Base-by-base conservation (phyloP, 805 yeast genomes). In the Kodamaea laetipori region DNA sequence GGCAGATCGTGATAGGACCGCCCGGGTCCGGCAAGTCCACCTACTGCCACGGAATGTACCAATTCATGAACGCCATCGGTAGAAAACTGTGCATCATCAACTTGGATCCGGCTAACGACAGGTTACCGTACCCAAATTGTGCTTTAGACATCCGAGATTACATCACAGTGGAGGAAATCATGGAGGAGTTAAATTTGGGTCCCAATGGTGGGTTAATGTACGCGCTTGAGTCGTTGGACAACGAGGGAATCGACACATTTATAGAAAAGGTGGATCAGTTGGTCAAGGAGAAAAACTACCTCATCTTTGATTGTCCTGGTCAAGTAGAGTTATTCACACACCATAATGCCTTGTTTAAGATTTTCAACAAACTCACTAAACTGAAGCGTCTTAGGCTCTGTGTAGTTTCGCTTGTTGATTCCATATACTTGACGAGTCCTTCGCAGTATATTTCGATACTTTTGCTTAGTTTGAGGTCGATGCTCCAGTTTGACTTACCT, bases 11-110 rank as follows among this genome's bases (percentile, higher is more conserved):
- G 7, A 89, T 94, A 28, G 99, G 99, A 0, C 98, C 99, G 0
- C 99, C 99, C 0, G 99, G 99, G 1, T 78, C 96, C 0, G 99
- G 99, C 1, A 94, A 94, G 58, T 87, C 97, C 0, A 95, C 99
- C 0, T 94, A 88, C 61, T 90, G 97, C 62, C 73, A 82, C 61
- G 99, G 99, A 33, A 81, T 92, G 81, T 78, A 78, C 50, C 98
- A 94, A 69, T 94, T 94, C 63, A 75, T 92, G 55, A 84, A 86
- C 47, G 96, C 98, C 1, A 90, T 95, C 40, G 99, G 99, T 4
- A 72, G 99, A 47, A 85, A 87, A 55, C 81, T 86, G 37, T 74
- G 87, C n/a, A 76, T 94, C 1, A 71, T 94, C 15, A 94, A 94
- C 58, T 74, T 94, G 50, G 99, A 94, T 60, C 98, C 98, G 1